phyloP scores from a whole-genome alignment of 2,329 filamentous ascomycete genomes.

The Phaeosphaeria sp. region DNA sequence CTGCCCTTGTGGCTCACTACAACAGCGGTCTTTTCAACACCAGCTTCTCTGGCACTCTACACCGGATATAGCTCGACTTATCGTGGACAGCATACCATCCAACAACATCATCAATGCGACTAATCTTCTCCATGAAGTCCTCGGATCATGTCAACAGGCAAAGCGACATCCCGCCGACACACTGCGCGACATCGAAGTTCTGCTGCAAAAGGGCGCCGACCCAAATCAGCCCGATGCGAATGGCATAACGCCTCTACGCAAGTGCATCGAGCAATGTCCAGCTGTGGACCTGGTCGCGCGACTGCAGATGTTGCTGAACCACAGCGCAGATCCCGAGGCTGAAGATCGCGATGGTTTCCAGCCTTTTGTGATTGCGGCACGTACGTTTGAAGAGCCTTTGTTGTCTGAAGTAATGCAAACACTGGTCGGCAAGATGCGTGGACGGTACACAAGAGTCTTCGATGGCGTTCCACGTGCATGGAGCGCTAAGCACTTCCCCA shows the following conservation, averaged over 20 bases:
- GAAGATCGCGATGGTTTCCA: constrained; percentile 25
- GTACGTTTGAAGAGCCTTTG: constrained; percentile 35
- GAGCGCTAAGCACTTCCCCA: constrained; percentile 35
- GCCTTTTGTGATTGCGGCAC: constrained; percentile 36
- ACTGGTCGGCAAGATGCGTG: constrained; percentile 32
- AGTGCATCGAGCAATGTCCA: constrained; percentile 35
- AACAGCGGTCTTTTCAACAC: constrained; percentile 35
- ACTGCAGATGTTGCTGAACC: constrained; percentile 33
- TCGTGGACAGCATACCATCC: constrained; percentile 28
- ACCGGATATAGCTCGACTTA: constrained; percentile 27
- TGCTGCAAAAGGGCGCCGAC: constrained; percentile 35
- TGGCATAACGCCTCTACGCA: constrained; percentile 30
- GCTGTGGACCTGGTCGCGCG: constrained; percentile 35
- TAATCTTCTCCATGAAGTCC: constrained; percentile 36
- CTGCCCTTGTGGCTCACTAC: constrained; percentile 27
- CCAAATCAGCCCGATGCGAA: constrained; percentile 28
- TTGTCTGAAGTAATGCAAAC: constrained; percentile 31
- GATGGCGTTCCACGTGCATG: constrained; percentile 23
- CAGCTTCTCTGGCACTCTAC: constrained; percentile 44
- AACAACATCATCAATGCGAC: constrained; percentile 20
- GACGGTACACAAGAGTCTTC: constrained; percentile 13
- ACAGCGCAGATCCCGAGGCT: constrained; percentile 40
- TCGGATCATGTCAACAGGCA: constrained; percentile 38
- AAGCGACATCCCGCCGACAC: constrained; percentile 41
- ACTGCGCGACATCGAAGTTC: constrained; percentile 37